A percentile compares a stretch with the other conserved stretches of the same genome.
Conservation (phyloP, 129 eudicot genomes). For the Flaveria robusta region DNA sequence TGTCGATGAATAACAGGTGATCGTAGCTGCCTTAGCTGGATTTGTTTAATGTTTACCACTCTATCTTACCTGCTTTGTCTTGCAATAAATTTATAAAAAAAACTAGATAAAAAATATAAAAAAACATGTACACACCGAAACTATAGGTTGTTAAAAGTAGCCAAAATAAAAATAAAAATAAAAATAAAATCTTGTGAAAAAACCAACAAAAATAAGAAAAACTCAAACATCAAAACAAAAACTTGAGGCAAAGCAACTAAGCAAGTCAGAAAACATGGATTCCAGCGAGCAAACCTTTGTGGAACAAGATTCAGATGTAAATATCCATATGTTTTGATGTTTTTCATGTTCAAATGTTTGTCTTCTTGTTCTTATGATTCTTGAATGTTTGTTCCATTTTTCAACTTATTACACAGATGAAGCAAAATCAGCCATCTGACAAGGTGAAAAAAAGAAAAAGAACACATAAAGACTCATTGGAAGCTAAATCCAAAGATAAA, state of each 20-base stretch:
- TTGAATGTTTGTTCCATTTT: conserved; percentile 12
- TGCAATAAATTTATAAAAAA: not conserved
- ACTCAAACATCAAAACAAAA: conserved; percentile 36
- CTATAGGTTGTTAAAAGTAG: conserved; percentile 30
- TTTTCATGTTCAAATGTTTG: conserved; percentile 29
- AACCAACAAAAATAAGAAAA: conserved; percentile 2
- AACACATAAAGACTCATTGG: conserved; percentile 28
- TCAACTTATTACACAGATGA: conserved; percentile 36
- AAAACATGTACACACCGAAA: not conserved
- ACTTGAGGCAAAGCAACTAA: conserved; percentile 26
- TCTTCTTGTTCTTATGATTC: conserved; percentile 12
- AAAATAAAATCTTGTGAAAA: not conserved
- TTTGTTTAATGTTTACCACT: conserved; percentile 13
- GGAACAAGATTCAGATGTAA: conserved; percentile 45
- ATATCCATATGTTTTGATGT: conserved; percentile 23
- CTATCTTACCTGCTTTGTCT: conserved; percentile 30
- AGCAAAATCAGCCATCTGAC: conserved; percentile 36
- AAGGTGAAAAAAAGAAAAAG: conserved; percentile 39
- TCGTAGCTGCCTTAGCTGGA: conserved; percentile 11
- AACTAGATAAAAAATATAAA: not conserved
- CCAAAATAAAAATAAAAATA: conserved; percentile 18
- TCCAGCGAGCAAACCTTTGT: conserved; percentile 33
- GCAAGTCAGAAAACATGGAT: conserved; percentile 43
- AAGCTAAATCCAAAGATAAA: conserved; percentile 49
- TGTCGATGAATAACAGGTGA: conserved; percentile 22